Base-by-base conservation (phyloP, 2,329 filamentous ascomycete species). In the Fusarium illudens region DNA sequence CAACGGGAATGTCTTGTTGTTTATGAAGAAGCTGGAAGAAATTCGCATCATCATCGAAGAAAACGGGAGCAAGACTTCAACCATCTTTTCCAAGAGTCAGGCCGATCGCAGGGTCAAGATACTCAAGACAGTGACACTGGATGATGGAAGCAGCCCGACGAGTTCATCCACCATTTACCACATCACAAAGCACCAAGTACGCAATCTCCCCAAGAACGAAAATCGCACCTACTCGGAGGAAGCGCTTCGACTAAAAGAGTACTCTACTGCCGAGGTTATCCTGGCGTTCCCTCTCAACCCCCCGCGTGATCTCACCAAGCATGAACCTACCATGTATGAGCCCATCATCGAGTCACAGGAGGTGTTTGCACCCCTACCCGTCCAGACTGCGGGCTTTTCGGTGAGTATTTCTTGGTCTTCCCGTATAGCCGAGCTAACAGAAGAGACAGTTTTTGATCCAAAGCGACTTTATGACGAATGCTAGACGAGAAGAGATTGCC, bases 391-490 rank as follows among this genome's bases (percentile, higher is more conserved):
- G 55, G 0, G 55, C 60, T 10, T 72, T 55, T 22, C 63, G 0
- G 44, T 49, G 62, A 46, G 70, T n/a, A n/a, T 58, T 5, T 6
- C 15, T 30, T 15, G 1, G 3, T 2, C n/a, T 29, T 8, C 2
- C 4, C 12, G 6, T 12, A 13, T 5, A 1, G 15, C 3, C 6
- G 5, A 6, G 1, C 58, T 64, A 17, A 68, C n/a, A 8, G 3
- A 7, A 1, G 19, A 2, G 9, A 3, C 1, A 72, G 70, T 72
- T 71, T 12, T 54, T 66, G 4, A 70, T 71, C 13, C 60, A 71
- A 1, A 64, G 64, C 0, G 68, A 72, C 17, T 72, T 72, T 2
- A 64, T 66, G 8, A 62, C 64, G 1, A 62, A 63, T 17, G 59
- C 58, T 17, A 64, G 57, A 3, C 64, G 66, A 4, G 46, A 70